These are phyloP conservation scores for Phytophthora colocasiae DNA, from an alignment of 352 stramenopile species.

Conservation along the genomic window DNA sequence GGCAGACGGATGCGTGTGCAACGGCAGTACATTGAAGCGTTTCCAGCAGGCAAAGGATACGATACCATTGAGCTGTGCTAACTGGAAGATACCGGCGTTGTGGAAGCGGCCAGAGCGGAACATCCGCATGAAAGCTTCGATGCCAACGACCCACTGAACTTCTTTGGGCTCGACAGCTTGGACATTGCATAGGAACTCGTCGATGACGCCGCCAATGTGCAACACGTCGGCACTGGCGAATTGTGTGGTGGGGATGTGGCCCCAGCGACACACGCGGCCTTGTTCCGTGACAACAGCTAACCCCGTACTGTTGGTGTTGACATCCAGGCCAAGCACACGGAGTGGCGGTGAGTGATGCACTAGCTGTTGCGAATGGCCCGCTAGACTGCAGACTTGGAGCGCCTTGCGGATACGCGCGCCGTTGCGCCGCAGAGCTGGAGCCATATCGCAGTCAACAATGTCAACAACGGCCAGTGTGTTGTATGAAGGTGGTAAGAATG, in stretches of 20 bases:
- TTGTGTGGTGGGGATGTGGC: slow-evolving; percentile 66
- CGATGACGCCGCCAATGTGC: slow-evolving; percentile 62
- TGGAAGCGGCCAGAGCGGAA: slow-evolving; percentile 79
- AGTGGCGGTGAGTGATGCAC: slow-evolving; percentile 40
- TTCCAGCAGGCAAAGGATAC: slow-evolving; percentile 83
- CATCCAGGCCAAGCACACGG: slow-evolving; percentile 78
- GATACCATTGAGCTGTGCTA: slow-evolving; percentile 88
- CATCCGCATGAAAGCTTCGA: slow-evolving; percentile 89
- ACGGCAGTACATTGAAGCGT: slow-evolving; percentile 55
- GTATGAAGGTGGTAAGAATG: too few relatives aligned
- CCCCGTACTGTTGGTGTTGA: slow-evolving; percentile 89
- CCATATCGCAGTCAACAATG: not conserved
- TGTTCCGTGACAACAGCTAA: slow-evolving; percentile 70
- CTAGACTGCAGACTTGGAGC: slow-evolving; percentile 44
- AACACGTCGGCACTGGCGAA: slow-evolving; percentile 75
- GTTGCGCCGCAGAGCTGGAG: slow-evolving; percentile 47
- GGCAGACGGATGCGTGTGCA: slow-evolving; percentile 79
- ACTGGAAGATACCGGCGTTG: slow-evolving; percentile 87
- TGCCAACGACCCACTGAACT: slow-evolving; percentile 70
- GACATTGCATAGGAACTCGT: slow-evolving; percentile 46
- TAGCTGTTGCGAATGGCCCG: slow-evolving; percentile 30
- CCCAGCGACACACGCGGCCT: slow-evolving; percentile 60
- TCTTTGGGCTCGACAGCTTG: slow-evolving; percentile 28
- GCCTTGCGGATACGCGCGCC: slow-evolving; percentile 60
- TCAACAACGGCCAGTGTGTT: too few relatives aligned